phyloP scores from a whole-genome alignment of 2,329 filamentous ascomycete species.

The Fusarium sp. region DNA sequence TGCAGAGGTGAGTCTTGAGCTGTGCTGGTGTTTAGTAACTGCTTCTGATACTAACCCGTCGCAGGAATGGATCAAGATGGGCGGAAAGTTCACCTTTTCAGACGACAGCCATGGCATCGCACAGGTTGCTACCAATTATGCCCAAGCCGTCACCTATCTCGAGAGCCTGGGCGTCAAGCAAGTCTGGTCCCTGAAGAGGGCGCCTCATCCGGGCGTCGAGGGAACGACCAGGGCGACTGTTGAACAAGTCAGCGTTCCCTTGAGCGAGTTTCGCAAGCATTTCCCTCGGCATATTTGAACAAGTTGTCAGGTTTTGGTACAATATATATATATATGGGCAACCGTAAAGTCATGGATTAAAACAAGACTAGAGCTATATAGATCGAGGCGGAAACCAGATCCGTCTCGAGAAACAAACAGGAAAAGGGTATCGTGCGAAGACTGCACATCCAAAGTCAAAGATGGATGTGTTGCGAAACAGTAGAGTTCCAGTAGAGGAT shows the following conservation, averaged over 20 bases:
- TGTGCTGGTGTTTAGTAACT: not conserved
- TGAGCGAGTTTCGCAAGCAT: constrained; percentile 52
- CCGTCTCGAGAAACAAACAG: constrained; percentile 1
- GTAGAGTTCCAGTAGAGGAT: constrained; percentile 7
- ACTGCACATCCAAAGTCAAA: constrained; percentile 29
- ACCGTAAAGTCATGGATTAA: constrained; percentile 33
- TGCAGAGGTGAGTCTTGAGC: constrained; percentile 67
- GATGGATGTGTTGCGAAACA: constrained; percentile 7
- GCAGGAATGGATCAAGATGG: constrained; percentile 75
- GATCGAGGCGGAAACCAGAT: constrained; percentile 3
- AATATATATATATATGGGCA: constrained; percentile 9
- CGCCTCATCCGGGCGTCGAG: constrained; percentile 43
- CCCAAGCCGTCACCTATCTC: constrained; percentile 74
- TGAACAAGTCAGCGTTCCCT: constrained; percentile 54
- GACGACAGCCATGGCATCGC: constrained; percentile 93
- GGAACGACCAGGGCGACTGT: constrained; percentile 49
- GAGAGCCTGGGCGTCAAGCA: constrained; percentile 69
- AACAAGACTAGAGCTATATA: constrained; percentile 32
- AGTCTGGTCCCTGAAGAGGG: constrained; percentile 65
- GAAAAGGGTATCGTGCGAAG: constrained; percentile 40
- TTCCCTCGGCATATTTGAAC: constrained; percentile 29
- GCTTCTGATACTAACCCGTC: constrained; percentile 1
- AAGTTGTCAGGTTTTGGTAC: not conserved
- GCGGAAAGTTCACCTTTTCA: constrained; percentile 86
- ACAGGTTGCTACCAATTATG: constrained; percentile 89